Conservation (phyloP, 495 filamentous ascomycete species). For the Apiosordaria backusii region DNA sequence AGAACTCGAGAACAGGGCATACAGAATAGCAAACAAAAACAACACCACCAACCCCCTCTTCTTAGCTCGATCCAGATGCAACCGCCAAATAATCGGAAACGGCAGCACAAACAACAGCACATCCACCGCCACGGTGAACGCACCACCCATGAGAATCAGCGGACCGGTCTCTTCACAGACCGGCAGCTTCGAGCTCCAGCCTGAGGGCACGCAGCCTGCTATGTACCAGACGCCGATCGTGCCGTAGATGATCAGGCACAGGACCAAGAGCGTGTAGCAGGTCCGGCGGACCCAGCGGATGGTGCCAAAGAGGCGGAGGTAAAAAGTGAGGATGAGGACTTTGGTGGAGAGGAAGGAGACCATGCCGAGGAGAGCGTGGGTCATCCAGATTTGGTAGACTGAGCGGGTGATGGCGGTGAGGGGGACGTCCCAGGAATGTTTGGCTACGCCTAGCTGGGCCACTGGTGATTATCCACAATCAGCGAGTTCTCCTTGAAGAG, state of each 20-base stretch:
- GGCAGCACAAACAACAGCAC: background rate
- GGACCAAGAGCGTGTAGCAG: background rate
- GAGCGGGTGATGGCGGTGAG: background rate
- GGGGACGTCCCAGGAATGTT: background rate
- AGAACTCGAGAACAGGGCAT: background rate
- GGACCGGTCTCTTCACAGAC: background rate
- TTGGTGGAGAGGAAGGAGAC: conserved; percentile 4
- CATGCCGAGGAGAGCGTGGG: background rate
- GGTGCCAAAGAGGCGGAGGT: conserved; percentile 5
- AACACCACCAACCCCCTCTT: conserved; percentile 3
- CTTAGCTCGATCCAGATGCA: background rate
- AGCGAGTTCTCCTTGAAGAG: background rate
- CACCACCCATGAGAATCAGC: background rate
- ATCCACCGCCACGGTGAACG: background rate
- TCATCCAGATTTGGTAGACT: background rate
- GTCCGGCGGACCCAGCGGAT: background rate
- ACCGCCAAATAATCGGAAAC: background rate
- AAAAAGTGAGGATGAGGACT: background rate
- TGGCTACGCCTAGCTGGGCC: background rate
- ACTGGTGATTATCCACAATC: background rate
- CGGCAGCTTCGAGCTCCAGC: background rate
- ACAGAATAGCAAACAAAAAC: conserved; percentile 5
- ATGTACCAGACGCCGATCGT: background rate
- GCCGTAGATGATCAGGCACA: background rate
- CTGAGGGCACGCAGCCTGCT: background rate